Evolutionary conservation across 2,329 filamentous ascomycete species (phyloP), one percentile per base, ranked within the genome.

Genomic region (Proliferodiscus dingleyae): DNA sequence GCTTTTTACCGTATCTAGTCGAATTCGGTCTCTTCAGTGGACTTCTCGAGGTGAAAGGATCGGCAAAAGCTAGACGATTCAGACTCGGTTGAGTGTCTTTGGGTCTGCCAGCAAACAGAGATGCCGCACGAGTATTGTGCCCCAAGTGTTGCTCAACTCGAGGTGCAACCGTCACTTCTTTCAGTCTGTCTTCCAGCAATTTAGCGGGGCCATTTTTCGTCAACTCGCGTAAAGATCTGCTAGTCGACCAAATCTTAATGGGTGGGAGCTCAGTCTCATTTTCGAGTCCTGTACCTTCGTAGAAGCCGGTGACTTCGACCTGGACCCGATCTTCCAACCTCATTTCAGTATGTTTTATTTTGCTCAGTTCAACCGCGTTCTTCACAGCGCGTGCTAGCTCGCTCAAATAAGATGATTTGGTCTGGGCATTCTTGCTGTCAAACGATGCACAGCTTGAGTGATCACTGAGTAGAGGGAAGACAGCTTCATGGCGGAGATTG

Each of bases 171-270:
- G 19, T 36, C n/a, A 38, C 39, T 36, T 48, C 48, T 34, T 19
- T 33, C 11, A 47, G 26, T 39, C 48, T 19, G 13, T 45, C 45
- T 21, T 41, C 24, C 19, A 45, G 29, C 10, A 48, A 15, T 9
- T 38, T 22, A 5, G 33, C 38, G 5, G 45, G 41, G 5, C 37
- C 48, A 23, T 34, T 1, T 21, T 19, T 41, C 16, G 10, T 45
- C 16, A 43, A 40, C 15, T 45, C 28, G 4, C 11, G 24, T 10
- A 51, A n/a, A 21, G 38, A 37, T 15, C 26, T 38, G 10, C 26
- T 45, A 5, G 46, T 51, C 22, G 42, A 51, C 49, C 45, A 47
- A 4, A 47, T 18, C 33, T 29, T 21, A 18, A 47, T 42, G 5
- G 45, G 40, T 13, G 28, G 30, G 13, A 23, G 22, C 6, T 34